Conservation (phyloP, 306 rosid genomes). For the Calophaca sinica region DNA sequence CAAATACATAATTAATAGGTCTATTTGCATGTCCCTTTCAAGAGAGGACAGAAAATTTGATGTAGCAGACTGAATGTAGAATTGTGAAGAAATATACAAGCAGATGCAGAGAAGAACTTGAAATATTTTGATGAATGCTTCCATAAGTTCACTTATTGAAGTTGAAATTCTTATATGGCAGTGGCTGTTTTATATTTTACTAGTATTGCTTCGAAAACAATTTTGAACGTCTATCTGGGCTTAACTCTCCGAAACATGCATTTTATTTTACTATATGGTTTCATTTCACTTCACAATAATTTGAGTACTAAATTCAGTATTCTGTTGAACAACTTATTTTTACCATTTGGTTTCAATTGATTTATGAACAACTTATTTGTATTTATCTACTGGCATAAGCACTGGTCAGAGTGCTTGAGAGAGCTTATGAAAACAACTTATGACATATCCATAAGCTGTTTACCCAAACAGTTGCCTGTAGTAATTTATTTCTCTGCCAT, state of each 20-base stretch:
- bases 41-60: not conserved
- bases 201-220: not conserved
- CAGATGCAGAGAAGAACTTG: not conserved
- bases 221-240: constrained; percentile 3
- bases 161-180: not conserved
- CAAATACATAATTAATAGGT: not conserved
- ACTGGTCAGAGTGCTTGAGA: too few relatives aligned
- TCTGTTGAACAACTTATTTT: constrained; percentile 13
- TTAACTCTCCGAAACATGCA: not conserved
- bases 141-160: not conserved
- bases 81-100: constrained; percentile 8
- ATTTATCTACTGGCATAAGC: too few relatives aligned
- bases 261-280: constrained; percentile 21
- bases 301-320: constrained; percentile 24
- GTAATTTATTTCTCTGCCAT: constrained; percentile 33
- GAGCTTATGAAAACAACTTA: too few relatives aligned
- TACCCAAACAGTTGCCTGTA: not conserved
- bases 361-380: too few relatives aligned
- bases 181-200: not conserved
- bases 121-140: not conserved
- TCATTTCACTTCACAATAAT: not conserved
- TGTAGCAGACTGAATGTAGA: constrained; percentile 3
- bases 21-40: not conserved
- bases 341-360: not conserved
- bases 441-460: too few relatives aligned